Base-by-base conservation (phyloP, 495 filamentous ascomycete genomes). In the Xylona heveae region DNA sequence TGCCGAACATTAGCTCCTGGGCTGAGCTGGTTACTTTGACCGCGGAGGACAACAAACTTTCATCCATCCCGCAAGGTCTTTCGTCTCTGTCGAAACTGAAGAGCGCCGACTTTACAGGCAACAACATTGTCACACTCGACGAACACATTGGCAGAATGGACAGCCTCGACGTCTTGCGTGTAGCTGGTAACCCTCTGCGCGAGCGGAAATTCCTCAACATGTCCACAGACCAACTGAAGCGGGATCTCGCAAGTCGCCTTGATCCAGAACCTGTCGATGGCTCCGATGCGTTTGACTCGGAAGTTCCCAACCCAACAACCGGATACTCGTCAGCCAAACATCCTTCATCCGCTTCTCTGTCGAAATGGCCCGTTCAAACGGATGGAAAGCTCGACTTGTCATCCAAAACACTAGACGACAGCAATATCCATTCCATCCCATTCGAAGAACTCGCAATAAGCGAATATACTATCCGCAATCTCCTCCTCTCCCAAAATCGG, bases 171-270 rank as follows among this genome's bases (percentile, higher is more conserved):
- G 70, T 67, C 35, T 62, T 94, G 24, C 66, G 66, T 7, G 59
- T 97, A 22, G 68, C 71, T 28, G 80, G 79, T 9, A 97, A 97
- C 44, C 88, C 88, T 4, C 52, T 97, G 8, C 59, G 74, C 27
- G 83, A 93, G 41, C 80, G 77, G 41, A 90, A 78, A 47, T 76
- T 88, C 34, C 57, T 83, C 19, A 72, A 57, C 14, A 77, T 92
- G 60, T 59, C 61, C 16, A 80, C 78, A 0, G 78, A 81, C 13
- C 77, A 83, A 32, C 49, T 97, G 42, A 93, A 92, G 53, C 62
- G 61, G 25, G 71, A 74, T 39, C 57, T 97, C 30, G 67, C 65
- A 21, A 61, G 61, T 24, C 66, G 79, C 14, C 57, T 88, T 26
- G 68, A 74, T 34, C 74, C 78, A 7, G 23, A 6, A 14, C 3